phyloP scores from a whole-genome alignment of 2,329 filamentous ascomycete genomes.

The Pseudopyricularia cyperi region DNA sequence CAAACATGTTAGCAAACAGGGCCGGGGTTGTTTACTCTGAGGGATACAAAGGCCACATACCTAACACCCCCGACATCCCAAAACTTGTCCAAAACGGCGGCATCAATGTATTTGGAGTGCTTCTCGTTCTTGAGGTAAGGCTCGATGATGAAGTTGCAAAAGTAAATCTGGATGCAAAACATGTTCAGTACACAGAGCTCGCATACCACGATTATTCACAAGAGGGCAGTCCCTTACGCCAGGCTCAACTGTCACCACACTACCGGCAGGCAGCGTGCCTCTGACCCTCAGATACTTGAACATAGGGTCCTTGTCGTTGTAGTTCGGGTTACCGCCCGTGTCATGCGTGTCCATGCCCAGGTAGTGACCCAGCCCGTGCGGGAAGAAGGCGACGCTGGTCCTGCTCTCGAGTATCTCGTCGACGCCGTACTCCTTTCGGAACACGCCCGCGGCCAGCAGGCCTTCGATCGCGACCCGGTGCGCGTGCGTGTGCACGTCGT shows the following conservation, averaged over 20 bases:
- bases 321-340: slow-evolving; percentile 65
- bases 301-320: slow-evolving; percentile 66
- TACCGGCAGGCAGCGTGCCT: slow-evolving; percentile 59
- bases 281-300: slow-evolving; percentile 80
- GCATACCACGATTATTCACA: not conserved
- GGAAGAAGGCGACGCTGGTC: slow-evolving; percentile 83
- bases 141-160: slow-evolving; percentile 78
- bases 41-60: slow-evolving; percentile 21
- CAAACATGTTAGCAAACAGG: not conserved
- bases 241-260: slow-evolving; percentile 89
- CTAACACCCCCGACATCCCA: slow-evolving; percentile 71
- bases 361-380: slow-evolving; percentile 83
- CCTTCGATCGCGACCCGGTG: slow-evolving; percentile 75
- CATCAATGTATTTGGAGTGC: slow-evolving; percentile 66
- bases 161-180: slow-evolving; percentile 83
- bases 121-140: slow-evolving; percentile 63
- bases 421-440: slow-evolving; percentile 42
- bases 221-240: slow-evolving; percentile 43
- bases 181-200: not conserved
- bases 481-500: slow-evolving; percentile 67
- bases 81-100: slow-evolving; percentile 59
- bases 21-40: slow-evolving; percentile 7
- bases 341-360: slow-evolving; percentile 91
- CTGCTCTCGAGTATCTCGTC: slow-evolving; percentile 65
- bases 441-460: slow-evolving; percentile 60